These are phyloP conservation scores for Haplosporangium sp. DNA, from an alignment of 371 early-diverging fungal species.

Conservation along the genomic window DNA sequence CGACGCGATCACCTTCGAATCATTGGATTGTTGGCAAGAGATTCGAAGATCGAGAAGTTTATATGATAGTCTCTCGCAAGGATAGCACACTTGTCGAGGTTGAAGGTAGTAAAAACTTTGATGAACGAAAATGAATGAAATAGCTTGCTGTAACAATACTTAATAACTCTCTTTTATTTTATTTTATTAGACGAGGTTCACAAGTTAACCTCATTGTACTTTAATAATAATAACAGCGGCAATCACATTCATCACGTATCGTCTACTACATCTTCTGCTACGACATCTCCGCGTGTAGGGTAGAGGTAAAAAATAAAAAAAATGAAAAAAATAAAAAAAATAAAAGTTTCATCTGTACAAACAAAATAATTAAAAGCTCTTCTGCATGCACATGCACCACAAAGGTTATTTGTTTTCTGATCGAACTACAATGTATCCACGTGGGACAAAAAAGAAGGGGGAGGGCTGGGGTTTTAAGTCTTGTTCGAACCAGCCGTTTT, in stretches of 20 bases:
- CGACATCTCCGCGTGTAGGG: neutral
- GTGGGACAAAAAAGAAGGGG: neutral
- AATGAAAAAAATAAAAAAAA: neutral
- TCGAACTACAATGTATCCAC: neutral
- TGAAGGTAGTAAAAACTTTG: constrained; percentile 58
- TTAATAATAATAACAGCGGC: constrained; percentile 19
- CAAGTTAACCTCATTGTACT: constrained; percentile 49
- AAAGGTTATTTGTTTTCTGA: no score
- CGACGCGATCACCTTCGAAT: constrained; percentile 70
- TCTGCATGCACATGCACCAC: no score
- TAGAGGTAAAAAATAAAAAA: neutral
- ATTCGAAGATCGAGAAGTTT: constrained; percentile 65
- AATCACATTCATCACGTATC: neutral
- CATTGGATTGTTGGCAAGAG: constrained; percentile 73
- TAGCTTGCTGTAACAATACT: neutral
- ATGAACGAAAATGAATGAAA: no score
- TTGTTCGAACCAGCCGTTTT: no score
- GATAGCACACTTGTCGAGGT: constrained; percentile 70
- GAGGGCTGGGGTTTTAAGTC: no score
- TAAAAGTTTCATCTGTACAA: neutral
- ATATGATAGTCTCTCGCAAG: constrained; percentile 71
- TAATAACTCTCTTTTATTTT: neutral
- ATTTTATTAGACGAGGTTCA: constrained; percentile 46
- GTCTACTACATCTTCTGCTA: constrained; percentile 1
- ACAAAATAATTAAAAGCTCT: neutral